Base-by-base conservation (phyloP, 192 early-diverging fungal species). In the Coemansia sp. region DNA sequence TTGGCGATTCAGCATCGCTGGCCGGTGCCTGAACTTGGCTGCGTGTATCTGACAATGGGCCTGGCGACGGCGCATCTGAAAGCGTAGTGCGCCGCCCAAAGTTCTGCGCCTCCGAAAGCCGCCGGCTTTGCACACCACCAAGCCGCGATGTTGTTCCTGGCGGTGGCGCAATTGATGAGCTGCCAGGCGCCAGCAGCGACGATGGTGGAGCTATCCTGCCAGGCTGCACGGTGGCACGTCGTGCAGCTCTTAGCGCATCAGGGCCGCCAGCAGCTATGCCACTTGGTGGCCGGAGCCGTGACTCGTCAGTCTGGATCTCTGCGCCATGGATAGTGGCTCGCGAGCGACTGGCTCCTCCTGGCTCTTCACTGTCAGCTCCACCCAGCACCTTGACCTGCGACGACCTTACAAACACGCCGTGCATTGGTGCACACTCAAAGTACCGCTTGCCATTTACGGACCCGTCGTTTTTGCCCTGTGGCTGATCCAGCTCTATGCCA, bases 401-500 rank as follows among this genome's bases (percentile, higher is more conserved):
- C 40, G 84, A 53, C 18, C 87, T 70, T 40, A 91, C 87, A 85
- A 93, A 93, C 37, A 91, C 80, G 54, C 89, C 91, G 54, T 90
- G 83, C 39, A 82, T 66, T 5, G 83, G 55, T 42, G 45, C 77
- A 54, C 91, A 93, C 30, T 85, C 81, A 83, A 93, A 93, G 69
- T 93, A 93, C 0, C 83, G 74, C 60, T 81, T 82, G 37, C 87
- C 91, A 26, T 87, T 71, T 14, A 93, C 88, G 0, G 81, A 83
- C 9, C 91, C 91, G 53, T 84, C 79, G 66, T 93, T 93, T 52
- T 93, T 93, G 23, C 91, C 91, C 17, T 51, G 44, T 0, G 83
- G 72, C 14, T 77, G 59, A 63, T 92, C 90, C 1, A 96, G 81
- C 60, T 94, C 96, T 6, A 98, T 74, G 28, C 96, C 96, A 36